Evolutionary conservation across 1,284 basidiomycete species (phyloP).

Genomic region (Cutaneotrichosporon dermatis): DNA sequence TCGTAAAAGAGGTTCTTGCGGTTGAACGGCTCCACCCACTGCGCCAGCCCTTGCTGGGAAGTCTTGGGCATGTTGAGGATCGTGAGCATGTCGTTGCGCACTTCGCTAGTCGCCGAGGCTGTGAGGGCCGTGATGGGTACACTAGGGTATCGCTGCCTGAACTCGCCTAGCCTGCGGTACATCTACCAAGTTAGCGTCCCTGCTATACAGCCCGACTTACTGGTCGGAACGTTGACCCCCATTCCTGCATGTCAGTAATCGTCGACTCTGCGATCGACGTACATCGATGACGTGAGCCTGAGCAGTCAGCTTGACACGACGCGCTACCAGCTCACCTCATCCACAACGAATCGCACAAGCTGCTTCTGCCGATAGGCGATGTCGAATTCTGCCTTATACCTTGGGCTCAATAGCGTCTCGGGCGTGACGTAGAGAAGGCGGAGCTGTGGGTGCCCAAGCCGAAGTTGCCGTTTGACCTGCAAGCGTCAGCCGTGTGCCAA

Average conservation of each 20-base stretch:
- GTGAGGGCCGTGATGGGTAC: constrained; percentile 69
- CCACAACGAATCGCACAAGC: constrained; percentile 68
- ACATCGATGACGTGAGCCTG: constrained; percentile 75
- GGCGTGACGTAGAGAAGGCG: constrained; percentile 76
- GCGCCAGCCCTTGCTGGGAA: constrained; percentile 54
- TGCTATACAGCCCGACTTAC: constrained; percentile 13
- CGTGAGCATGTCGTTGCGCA: constrained; percentile 65
- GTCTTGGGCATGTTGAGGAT: constrained; percentile 57
- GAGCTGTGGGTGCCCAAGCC: constrained; percentile 58
- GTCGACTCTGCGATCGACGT: background rate
- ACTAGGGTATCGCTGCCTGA: constrained; percentile 62
- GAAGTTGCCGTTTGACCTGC: constrained; percentile 63
- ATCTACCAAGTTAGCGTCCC: constrained; percentile 44
- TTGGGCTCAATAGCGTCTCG: constrained; percentile 61
- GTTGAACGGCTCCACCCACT: constrained; percentile 72
- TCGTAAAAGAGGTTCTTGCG: constrained; percentile 76
- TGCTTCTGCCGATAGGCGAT: constrained; percentile 56
- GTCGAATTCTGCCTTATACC: constrained; percentile 57
- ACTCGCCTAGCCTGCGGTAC: constrained; percentile 66
- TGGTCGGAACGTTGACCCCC: constrained; percentile 73
- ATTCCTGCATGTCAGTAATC: constrained; percentile 52
- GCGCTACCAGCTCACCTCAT: constrained; percentile 58
- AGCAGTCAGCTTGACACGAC: too few species aligned
- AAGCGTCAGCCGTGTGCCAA: background rate
- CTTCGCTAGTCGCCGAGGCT: constrained; percentile 54